Conservation (phyloP, 805 yeast genomes). For the Schwanniomyces pseudopolymorphus region DNA sequence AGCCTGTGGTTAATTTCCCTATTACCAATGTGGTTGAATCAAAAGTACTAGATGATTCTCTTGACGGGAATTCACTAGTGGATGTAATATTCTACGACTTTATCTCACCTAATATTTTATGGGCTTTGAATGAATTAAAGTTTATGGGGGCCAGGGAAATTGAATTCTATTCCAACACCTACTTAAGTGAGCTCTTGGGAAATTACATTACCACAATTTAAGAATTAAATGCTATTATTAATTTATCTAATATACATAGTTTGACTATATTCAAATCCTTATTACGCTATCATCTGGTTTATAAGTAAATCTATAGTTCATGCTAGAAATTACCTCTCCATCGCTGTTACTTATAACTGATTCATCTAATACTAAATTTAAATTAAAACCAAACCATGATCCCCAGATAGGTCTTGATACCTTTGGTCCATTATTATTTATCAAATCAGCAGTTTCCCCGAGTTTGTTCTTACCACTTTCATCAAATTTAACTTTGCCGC, state of each 20-base stretch:
- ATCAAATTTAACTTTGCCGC: constrained; percentile 70
- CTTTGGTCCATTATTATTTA: constrained; percentile 15
- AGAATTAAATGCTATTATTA: constrained; percentile 5
- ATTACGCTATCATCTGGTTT: constrained; percentile 54
- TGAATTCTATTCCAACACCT: constrained; percentile 28
- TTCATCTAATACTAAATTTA: constrained; percentile 62
- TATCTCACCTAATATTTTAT: constrained; percentile 41
- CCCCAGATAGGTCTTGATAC: constrained; percentile 60
- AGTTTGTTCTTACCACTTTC: constrained; percentile 68
- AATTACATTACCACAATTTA: constrained; percentile 21
- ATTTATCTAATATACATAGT: background rate
- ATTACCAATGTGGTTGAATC: constrained; percentile 81
- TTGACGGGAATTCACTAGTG: constrained; percentile 31
- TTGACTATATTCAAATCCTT: constrained; percentile 12
- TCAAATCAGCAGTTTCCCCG: constrained; percentile 62
- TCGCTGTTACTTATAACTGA: constrained; percentile 31
- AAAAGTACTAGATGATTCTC: constrained; percentile 26
- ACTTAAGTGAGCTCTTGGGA: constrained; percentile 33
- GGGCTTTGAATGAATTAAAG: constrained; percentile 31
- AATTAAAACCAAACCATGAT: constrained; percentile 65
- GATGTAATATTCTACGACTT: constrained; percentile 83
- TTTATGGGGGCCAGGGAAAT: constrained; percentile 15
- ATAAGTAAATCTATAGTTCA: constrained; percentile 66
- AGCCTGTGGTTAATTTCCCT: constrained; percentile 53
- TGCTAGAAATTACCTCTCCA: constrained; percentile 52